phyloP scores from a whole-genome alignment of 805 yeast genomes.

The Candida loeiensis region DNA sequence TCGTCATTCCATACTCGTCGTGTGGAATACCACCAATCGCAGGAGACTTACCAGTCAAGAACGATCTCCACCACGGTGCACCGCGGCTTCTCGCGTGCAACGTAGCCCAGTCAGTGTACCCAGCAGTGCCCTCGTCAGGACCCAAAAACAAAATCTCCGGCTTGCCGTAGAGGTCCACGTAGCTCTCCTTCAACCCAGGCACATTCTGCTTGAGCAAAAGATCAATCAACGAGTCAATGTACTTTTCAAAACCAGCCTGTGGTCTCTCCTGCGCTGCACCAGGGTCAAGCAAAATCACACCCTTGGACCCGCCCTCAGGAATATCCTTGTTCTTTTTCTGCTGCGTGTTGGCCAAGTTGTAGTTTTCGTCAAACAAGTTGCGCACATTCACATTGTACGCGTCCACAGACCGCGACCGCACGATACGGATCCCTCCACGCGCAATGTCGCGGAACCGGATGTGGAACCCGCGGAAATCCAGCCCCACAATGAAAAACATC shows the following conservation, averaged over 20 bases:
- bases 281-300: slow-evolving; percentile 84
- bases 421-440: slow-evolving; percentile 97
- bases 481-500: slow-evolving; percentile 92
- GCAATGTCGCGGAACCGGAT: slow-evolving; percentile 96
- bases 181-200: slow-evolving; percentile 76
- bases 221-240: slow-evolving; percentile 87
- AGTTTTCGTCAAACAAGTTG: slow-evolving; percentile 92
- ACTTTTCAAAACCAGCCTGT: slow-evolving; percentile 83
- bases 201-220: slow-evolving; percentile 65
- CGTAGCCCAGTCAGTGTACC: slow-evolving; percentile 96
- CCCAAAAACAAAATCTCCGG: slow-evolving; percentile 95
- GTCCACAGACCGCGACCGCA: slow-evolving; percentile 79
- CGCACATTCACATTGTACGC: slow-evolving; percentile 82
- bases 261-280: slow-evolving; percentile 76
- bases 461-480: slow-evolving; percentile 96
- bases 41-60: slow-evolving; percentile 94
- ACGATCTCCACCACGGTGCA: slow-evolving; percentile 98
- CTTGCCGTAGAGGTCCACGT: slow-evolving; percentile 78
- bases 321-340: slow-evolving; percentile 97
- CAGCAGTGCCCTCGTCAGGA: slow-evolving; percentile 99
- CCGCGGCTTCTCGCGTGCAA: slow-evolving; percentile 87
- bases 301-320: slow-evolving; percentile 98
- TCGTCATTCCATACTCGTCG: slow-evolving; percentile 97
- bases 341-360: slow-evolving; percentile 92
- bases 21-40: slow-evolving; percentile 96